Base-by-base conservation (phyloP, 352 stramenopile species). In the Phytophthora aleatoria region DNA sequence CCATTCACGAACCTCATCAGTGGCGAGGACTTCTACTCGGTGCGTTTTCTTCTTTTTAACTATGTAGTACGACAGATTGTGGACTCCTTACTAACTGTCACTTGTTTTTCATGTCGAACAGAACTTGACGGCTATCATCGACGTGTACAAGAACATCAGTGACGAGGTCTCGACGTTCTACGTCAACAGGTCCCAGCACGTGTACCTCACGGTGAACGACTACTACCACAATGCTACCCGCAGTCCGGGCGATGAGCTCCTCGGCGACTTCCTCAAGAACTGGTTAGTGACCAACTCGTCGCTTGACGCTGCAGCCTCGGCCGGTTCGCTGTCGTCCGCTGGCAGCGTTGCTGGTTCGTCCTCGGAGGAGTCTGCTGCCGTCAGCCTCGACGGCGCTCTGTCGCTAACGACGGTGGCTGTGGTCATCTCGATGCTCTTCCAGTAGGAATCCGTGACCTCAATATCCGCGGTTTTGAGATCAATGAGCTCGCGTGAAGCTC, bases 1-100 rank as follows among this genome's bases (percentile, higher is more conserved):
- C 83, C 78, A 16, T 89, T 90, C 68, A 61, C 39, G 4, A 50
- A 85, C 48, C 61, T 83, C 36, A 87, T 91, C 63, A 78, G 60
- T 35, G 66, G 60, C 20, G 66, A 79, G 8, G 69, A 84, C 67
- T 92, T 90, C 51, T 91, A 75, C 70, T 67, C 66, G 13, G 69
- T 76, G 45, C 58, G 68, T 76, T 20, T 45, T 5, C 20, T 54
- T n/a, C 3, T 44, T 50, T 20, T 20, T 20, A 20, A 20, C 20
- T 20, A 20, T 20, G 20, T 20, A 20, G 20, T 20, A 20, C 20
- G 20, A 20, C 20, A 20, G 20, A 20, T 20, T 20, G 20, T 20
- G 20, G 20, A 20, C 20, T 20, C 4, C 2, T 42, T 9, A 48
- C 44, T 67, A 41, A 65, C 28, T 60, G 1, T 45, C 5, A 41